Evolutionary conservation across 768 basidiomycete genomes (phyloP).

Genomic region (Lanmaoa pseudosensibilis): DNA sequence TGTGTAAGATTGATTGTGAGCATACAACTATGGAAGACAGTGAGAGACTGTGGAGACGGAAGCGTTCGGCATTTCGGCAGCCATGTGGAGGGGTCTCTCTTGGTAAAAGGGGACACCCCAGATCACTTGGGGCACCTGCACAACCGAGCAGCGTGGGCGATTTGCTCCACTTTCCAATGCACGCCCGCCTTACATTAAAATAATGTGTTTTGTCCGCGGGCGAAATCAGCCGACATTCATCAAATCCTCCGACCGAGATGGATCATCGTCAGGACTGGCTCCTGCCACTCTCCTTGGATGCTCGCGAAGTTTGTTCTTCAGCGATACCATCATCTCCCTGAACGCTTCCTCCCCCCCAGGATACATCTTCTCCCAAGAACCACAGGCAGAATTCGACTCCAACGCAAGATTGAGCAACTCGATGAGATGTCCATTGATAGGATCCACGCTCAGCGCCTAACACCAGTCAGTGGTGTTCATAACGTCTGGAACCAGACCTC

Average conservation of each 20-base stretch:
- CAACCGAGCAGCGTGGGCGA: conserved; percentile 24
- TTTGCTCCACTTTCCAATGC: conserved; percentile 24
- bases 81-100: conserved; percentile 11
- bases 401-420: conserved; percentile 82
- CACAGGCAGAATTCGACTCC: conserved; percentile 44
- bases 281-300: conserved; percentile 21
- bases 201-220: conserved; percentile 18
- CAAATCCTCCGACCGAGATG: conserved; percentile 26
- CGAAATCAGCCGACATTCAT: conserved; percentile 34
- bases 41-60: conserved; percentile 38
- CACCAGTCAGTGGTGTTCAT: conserved; percentile 1
- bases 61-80: conserved; percentile 36
- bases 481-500: conserved; percentile 19
- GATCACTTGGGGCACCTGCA: conserved; percentile 21
- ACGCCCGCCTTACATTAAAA: conserved; percentile 24
- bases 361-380: conserved; percentile 35
- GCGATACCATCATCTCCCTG: conserved; percentile 32
- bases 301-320: conserved; percentile 32
- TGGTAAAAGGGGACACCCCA: conserved; percentile 26
- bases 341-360: conserved; percentile 37
- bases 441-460: conserved; percentile 77
- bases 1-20: conserved; percentile 34
- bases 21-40: conserved; percentile 26
- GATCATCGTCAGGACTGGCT: conserved; percentile 16
- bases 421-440: conserved; percentile 76